These are phyloP conservation scores for Saxophila tyrrhenica DNA, from an alignment of 495 filamentous ascomycete species.

Conservation along the genomic window DNA sequence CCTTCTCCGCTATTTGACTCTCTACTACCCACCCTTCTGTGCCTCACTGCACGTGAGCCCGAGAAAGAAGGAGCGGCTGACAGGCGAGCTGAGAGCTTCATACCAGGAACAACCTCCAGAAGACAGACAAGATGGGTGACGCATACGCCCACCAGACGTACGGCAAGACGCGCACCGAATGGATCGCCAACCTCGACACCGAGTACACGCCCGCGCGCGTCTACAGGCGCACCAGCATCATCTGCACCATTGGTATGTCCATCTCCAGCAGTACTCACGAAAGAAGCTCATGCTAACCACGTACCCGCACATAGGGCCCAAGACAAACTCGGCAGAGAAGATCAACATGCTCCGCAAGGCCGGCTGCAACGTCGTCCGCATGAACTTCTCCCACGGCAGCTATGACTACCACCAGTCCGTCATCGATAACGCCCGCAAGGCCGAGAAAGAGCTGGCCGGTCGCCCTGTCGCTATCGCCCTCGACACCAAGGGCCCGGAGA, in stretches of 20 bases:
- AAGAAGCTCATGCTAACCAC: not conserved
- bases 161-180: slow-evolving; percentile 78
- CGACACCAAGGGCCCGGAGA: slow-evolving; percentile 98
- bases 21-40: not conserved
- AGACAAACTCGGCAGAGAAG: slow-evolving; percentile 95
- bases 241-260: slow-evolving; percentile 82
- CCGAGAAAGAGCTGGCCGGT: slow-evolving; percentile 61
- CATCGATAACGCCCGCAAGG: slow-evolving; percentile 83
- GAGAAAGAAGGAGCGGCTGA: not conserved
- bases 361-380: slow-evolving; percentile 94
- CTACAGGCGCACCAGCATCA: slow-evolving; percentile 94
- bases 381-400: slow-evolving; percentile 98
- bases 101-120: not conserved
- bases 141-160: slow-evolving; percentile 68
- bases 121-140: slow-evolving; percentile 40
- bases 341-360: slow-evolving; percentile 83
- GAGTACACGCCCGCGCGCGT: slow-evolving; percentile 69
- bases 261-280: too few relatives aligned
- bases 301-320: slow-evolving; percentile 48
- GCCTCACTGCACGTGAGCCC: not conserved
- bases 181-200: slow-evolving; percentile 74
- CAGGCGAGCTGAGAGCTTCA: not conserved
- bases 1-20: not conserved
- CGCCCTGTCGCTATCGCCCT: slow-evolving; percentile 93
- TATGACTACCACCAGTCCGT: slow-evolving; percentile 96